Evolutionary conservation across 2,329 filamentous ascomycete species (phyloP).

Genomic region (Microascus cirrosus): DNA sequence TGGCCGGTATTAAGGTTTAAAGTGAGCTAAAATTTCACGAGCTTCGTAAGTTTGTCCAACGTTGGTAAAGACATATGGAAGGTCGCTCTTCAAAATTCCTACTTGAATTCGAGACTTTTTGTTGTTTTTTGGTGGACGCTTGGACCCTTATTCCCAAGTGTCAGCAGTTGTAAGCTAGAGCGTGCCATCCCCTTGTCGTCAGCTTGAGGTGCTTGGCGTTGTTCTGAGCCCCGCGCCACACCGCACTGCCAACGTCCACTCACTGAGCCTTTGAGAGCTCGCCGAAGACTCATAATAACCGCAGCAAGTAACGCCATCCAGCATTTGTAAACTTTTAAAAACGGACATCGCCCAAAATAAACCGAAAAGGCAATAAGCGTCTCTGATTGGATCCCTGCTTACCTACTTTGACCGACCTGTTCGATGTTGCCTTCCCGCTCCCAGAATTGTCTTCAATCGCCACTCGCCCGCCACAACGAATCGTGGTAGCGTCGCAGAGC

Average conservation of each 20-base stretch:
- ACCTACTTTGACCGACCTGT: background rate
- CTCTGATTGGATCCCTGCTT: background rate
- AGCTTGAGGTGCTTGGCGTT: too few relatives aligned
- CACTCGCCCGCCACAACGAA: background rate
- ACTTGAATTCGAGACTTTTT: too few relatives aligned
- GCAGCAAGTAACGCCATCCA: background rate
- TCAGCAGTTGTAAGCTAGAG: too few relatives aligned
- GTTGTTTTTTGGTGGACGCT: too few relatives aligned
- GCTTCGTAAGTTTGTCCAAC: too few relatives aligned
- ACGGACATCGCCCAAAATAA: background rate
- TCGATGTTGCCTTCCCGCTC: background rate
- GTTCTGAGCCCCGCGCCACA: too few relatives aligned
- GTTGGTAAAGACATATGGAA: too few relatives aligned
- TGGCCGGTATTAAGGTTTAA: too few relatives aligned
- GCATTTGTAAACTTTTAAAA: background rate
- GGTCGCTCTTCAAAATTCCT: too few relatives aligned
- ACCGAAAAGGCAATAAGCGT: background rate
- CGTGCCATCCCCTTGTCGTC: too few relatives aligned
- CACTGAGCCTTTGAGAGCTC: background rate
- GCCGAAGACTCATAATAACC: background rate
- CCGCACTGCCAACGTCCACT: background rate
- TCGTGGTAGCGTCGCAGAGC: background rate
- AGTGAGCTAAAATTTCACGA: too few relatives aligned
- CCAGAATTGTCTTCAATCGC: background rate
- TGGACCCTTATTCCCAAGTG: too few relatives aligned